These are phyloP conservation scores for Cryptomeria japonica DNA, from an alignment of 75 land plant species.

Conservation along the genomic window DNA sequence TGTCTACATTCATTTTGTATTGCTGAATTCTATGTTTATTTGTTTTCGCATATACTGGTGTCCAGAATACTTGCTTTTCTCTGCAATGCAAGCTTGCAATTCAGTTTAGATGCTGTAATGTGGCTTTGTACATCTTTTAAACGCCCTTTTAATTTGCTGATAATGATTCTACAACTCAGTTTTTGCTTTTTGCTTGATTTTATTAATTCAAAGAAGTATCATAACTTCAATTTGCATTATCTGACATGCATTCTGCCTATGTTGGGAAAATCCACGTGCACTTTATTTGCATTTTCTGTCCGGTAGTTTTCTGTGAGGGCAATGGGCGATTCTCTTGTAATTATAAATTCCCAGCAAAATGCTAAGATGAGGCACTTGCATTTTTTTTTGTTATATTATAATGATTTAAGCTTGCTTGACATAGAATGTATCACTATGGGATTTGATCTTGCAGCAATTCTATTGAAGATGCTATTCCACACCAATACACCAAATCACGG, in stretches of 20 bases:
- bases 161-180: neutral
- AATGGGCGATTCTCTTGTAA: neutral
- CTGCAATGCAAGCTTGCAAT: neutral
- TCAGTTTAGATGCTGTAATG: neutral
- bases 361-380: no score
- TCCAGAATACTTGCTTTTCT: neutral
- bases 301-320: neutral
- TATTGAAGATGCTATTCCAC: neutral
- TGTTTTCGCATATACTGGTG: neutral
- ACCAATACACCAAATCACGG: neutral
- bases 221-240: neutral
- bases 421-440: neutral
- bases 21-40: neutral
- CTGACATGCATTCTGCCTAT: neutral
- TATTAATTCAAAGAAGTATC: neutral
- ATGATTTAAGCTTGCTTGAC: no score
- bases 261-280: neutral
- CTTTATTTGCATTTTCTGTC: neutral
- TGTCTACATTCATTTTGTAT: neutral
- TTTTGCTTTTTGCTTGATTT: neutral
- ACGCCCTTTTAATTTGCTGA: neutral
- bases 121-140: neutral
- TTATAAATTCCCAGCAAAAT: no score
- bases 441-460: neutral
- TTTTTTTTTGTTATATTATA: no score